Conservation (phyloP, 2,329 filamentous ascomycete genomes). For the Didymellaceae sp. region DNA sequence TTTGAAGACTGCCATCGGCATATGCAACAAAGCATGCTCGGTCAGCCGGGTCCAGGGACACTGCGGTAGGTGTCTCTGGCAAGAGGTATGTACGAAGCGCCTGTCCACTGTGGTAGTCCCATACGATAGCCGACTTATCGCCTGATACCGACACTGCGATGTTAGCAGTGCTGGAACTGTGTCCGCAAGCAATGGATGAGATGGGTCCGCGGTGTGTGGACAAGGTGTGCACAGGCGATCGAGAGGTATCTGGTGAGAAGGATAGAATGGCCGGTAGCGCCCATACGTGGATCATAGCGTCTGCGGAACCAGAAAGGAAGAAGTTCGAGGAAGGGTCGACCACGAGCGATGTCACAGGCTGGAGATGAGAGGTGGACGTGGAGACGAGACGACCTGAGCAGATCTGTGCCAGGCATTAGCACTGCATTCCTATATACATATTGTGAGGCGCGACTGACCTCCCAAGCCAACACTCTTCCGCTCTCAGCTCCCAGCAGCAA, state of each 20-base stretch:
- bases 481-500: conserved; percentile 82
- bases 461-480: conserved; percentile 89
- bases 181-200: conserved; percentile 67
- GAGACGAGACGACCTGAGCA: conserved; percentile 78
- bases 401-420: conserved; percentile 56
- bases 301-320: conserved; percentile 78
- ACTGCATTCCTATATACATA: conserved; percentile 18
- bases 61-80: conserved; percentile 72
- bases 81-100: conserved; percentile 83
- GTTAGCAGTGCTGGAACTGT: conserved; percentile 75
- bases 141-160: conserved; percentile 83
- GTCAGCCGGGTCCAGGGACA: conserved; percentile 81
- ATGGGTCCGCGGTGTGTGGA: conserved; percentile 78
- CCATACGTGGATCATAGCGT: conserved; percentile 94
- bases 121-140: conserved; percentile 89
- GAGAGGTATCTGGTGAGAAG: conserved; percentile 59
- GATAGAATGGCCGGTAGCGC: conserved; percentile 76
- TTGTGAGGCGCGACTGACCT: conserved; percentile 63
- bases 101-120: conserved; percentile 85
- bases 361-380: conserved; percentile 79
- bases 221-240: conserved; percentile 77
- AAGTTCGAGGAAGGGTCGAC: conserved; percentile 73
- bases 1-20: conserved; percentile 79
- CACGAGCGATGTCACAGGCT: conserved; percentile 77
- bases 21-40: conserved; percentile 82